These are phyloP conservation scores for Daldinia concentrica DNA, from an alignment of 495 filamentous ascomycete species.

Conservation along the genomic window DNA sequence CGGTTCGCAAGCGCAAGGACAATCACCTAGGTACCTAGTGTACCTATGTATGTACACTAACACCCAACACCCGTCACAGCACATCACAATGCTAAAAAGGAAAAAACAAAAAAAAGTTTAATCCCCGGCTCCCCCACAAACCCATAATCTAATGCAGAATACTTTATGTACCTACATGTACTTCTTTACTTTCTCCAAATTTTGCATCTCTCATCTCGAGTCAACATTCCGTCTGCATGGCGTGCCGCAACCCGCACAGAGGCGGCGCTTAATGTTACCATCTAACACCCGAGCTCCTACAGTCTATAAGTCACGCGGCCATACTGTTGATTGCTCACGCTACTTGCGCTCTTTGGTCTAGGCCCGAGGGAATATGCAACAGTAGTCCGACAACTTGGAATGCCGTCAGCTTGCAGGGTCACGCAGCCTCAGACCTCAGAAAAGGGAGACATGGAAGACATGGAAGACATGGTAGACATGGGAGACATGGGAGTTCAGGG, in stretches of 20 bases:
- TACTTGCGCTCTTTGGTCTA: background rate
- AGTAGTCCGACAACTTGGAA: conserved; percentile 17
- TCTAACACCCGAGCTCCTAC: background rate
- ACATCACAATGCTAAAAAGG: background rate
- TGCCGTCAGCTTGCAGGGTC: conserved; percentile 39
- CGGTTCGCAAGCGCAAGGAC: background rate
- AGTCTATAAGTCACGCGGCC: background rate
- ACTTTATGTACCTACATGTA: background rate
- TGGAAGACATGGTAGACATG: background rate
- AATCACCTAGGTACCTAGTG: too few relatives aligned
- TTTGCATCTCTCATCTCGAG: conserved; percentile 1
- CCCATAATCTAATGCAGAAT: background rate
- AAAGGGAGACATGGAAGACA: background rate
- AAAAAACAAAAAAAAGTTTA: too few relatives aligned
- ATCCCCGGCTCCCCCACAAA: conserved; percentile 1
- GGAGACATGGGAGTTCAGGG: conserved; percentile 3
- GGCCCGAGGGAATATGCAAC: conserved; percentile 4
- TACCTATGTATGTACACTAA: too few relatives aligned
- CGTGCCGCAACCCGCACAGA: background rate
- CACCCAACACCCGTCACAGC: background rate
- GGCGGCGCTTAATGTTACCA: conserved; percentile 5
- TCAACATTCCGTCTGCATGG: background rate
- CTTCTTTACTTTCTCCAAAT: conserved; percentile 1
- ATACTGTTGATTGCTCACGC: conserved; percentile 1
- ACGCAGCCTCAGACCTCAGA: conserved; percentile 16